Conservation (phyloP, 805 yeast species). For the Cyberlindnera mycetangii region DNA sequence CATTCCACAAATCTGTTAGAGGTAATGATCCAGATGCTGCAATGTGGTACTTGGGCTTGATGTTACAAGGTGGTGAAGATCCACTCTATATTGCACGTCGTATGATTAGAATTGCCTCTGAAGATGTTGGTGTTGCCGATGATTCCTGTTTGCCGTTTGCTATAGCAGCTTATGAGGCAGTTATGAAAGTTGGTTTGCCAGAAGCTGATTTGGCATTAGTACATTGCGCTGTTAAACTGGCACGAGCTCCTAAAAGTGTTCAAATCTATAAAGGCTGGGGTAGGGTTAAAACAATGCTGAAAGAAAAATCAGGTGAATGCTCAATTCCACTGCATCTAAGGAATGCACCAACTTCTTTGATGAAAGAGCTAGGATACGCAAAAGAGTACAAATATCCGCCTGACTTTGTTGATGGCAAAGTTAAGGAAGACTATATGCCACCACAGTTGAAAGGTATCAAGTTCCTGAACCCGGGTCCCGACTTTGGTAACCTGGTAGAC, state of each 20-base stretch:
- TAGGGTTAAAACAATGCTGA: conserved; percentile 55
- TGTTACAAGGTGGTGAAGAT: conserved; percentile 93
- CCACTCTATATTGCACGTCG: conserved; percentile 86
- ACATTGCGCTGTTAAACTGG: conserved; percentile 89
- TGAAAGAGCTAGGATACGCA: conserved; percentile 86
- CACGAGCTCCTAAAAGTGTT: conserved; percentile 82
- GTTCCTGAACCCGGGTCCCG: conserved; percentile 50
- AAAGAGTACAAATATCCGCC: conserved; percentile 90
- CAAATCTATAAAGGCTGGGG: conserved; percentile 81
- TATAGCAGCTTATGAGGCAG: conserved; percentile 78
- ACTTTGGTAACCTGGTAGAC: conserved; percentile 49
- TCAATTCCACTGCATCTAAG: conserved; percentile 72
- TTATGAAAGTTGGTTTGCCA: conserved; percentile 90
- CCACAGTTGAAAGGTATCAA: conserved; percentile 44
- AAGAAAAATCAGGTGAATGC: conserved; percentile 54
- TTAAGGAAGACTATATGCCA: conserved; percentile 76
- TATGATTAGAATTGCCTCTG: conserved; percentile 93
- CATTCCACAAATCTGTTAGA: conserved; percentile 89
- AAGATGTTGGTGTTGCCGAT: conserved; percentile 87
- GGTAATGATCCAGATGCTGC: conserved; percentile 92
- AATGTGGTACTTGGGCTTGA: conserved; percentile 76
- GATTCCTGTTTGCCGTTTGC: conserved; percentile 85
- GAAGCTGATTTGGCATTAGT: conserved; percentile 88
- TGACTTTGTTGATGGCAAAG: conserved; percentile 65
- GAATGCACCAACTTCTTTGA: conserved; percentile 90